phyloP scores from a whole-genome alignment of 1,139 yeast genomes.

The Sugiyamaella japonica region DNA sequence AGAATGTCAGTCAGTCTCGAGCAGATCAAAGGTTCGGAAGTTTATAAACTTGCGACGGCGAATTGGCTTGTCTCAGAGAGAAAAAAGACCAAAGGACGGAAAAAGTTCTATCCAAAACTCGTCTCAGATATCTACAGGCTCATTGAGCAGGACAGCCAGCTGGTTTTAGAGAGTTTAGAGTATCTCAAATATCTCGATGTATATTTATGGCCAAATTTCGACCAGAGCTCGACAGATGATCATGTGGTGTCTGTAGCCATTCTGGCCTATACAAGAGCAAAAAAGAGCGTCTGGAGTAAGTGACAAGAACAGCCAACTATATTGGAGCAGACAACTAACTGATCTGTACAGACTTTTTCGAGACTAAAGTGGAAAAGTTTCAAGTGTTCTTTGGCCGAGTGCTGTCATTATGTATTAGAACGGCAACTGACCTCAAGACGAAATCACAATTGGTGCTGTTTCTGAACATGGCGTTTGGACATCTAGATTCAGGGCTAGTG shows the following conservation, averaged over 20 bases:
- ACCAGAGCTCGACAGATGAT: constrained; percentile 43
- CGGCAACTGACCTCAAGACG: constrained; percentile 17
- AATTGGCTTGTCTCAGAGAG: constrained; percentile 24
- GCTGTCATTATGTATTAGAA: constrained; percentile 25
- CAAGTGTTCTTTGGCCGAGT: constrained; percentile 34
- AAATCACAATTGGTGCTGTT: constrained; percentile 31
- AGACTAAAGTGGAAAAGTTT: constrained; percentile 31
- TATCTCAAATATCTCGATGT: constrained; percentile 29
- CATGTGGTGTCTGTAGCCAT: constrained; percentile 46
- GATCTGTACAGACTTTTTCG: constrained; percentile 20
- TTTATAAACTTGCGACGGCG: constrained; percentile 25
- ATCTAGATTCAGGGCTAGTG: constrained; percentile 31
- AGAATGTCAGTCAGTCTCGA: constrained; percentile 19
- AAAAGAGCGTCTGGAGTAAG: constrained; percentile 23
- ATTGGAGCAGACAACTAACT: neutral
- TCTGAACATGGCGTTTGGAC: constrained; percentile 32
- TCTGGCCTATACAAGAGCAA: constrained; percentile 26
- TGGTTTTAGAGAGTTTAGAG: constrained; percentile 22
- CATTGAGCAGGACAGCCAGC: neutral
- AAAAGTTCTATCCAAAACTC: constrained; percentile 14
- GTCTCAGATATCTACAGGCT: constrained; percentile 15
- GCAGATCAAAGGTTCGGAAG: constrained; percentile 25
- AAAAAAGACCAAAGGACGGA: neutral
- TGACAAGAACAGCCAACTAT: constrained; percentile 3
- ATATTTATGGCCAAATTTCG: constrained; percentile 47